A percentile compares a stretch with the other conserved stretches of the same genome.
Evolutionary conservation across 2,329 filamentous ascomycete genomes (phyloP).

Genomic region (Epichloe glyceriae): DNA sequence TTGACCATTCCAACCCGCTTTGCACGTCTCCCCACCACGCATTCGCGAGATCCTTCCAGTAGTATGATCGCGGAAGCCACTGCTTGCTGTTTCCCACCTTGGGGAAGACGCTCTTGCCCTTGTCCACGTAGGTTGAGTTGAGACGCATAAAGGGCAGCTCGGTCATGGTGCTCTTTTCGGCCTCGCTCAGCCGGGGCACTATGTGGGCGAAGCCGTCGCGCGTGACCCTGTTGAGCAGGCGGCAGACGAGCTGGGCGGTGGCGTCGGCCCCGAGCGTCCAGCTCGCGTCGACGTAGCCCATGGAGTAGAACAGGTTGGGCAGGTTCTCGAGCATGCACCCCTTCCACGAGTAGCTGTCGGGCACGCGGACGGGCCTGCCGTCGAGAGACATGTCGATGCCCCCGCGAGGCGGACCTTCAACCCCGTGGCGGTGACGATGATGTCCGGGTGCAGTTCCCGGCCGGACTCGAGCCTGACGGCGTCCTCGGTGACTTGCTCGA

Average conservation of each 20-base stretch:
- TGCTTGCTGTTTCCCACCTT: constrained; percentile 1
- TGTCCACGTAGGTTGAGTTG: constrained; percentile 4
- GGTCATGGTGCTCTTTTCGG: constrained; percentile 2
- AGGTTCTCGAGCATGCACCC: constrained; percentile 48
- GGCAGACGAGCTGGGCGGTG: constrained; percentile 4
- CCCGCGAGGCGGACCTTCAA: constrained; percentile 44
- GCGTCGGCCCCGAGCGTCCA: constrained; percentile 49
- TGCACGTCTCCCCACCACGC: constrained; percentile 4
- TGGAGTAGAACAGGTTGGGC: constrained; percentile 44
- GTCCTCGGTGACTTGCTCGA: constrained; percentile 31
- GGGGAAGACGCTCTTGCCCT: background rate
- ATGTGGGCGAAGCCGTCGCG: background rate
- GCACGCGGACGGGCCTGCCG: constrained; percentile 29
- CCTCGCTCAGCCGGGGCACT: background rate
- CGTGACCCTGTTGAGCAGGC: background rate
- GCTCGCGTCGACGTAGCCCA: constrained; percentile 50
- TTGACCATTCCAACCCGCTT: constrained; percentile 1
- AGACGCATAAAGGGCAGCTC: constrained; percentile 4
- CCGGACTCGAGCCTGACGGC: constrained; percentile 32
- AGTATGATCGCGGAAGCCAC: constrained; percentile 5
- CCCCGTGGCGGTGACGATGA: constrained; percentile 55
- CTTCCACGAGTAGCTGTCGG: constrained; percentile 44
- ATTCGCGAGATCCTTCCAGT: constrained; percentile 5
- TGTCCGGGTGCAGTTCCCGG: constrained; percentile 41
- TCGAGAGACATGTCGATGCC: constrained; percentile 38